Base-by-base conservation (phyloP, 495 filamentous ascomycete genomes). In the Aspergillus nidulans region DNA sequence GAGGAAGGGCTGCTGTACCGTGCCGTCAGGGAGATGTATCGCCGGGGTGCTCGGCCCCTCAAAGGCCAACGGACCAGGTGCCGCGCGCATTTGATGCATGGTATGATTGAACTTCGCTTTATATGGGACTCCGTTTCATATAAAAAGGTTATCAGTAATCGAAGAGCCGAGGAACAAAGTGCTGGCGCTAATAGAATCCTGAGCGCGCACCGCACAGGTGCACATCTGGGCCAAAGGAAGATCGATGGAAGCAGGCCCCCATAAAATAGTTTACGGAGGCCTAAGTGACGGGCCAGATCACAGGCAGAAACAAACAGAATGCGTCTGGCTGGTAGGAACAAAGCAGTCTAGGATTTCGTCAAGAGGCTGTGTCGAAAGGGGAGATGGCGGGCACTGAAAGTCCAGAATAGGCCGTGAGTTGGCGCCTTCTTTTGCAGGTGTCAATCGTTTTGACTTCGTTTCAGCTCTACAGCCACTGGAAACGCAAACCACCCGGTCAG, bases 11-110 rank as follows among this genome's bases (percentile, higher is more conserved):
- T 39, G 55, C 42, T 60, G 59, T 18, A 61, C 39, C 13, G 55
- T 58, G 16, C 57, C 58, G 47, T 66, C 64, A 40, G 67, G 67
- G 30, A 69, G 55, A 23, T 67, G 65, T 39, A 75, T 69, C 23
- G 62, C 56, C 13, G 69, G 63, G 48, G 66, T 54, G 52, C 59
- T 59, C 58, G 56, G 62, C 47, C 66, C 69, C 58, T 66, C 65
- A 43, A 60, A 41, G 38, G 52, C 20, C 23, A 63, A 61, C 51
- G 68, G 66, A 52, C 46, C 56, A 1, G 57, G 45, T 18, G 54
- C 59, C 30, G 61, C 38, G 8, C 69, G 50, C 36, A 60, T 53
- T 44, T 58, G 57, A 60, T 53, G 63, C 69, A 69, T 73, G 30
- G 36, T 65, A 39, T 19, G 32, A 53, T 40, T 0, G 26, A 13